Evolutionary conservation across 495 filamentous ascomycete genomes (phyloP).

Genomic region (Penicillium coprophilum): DNA sequence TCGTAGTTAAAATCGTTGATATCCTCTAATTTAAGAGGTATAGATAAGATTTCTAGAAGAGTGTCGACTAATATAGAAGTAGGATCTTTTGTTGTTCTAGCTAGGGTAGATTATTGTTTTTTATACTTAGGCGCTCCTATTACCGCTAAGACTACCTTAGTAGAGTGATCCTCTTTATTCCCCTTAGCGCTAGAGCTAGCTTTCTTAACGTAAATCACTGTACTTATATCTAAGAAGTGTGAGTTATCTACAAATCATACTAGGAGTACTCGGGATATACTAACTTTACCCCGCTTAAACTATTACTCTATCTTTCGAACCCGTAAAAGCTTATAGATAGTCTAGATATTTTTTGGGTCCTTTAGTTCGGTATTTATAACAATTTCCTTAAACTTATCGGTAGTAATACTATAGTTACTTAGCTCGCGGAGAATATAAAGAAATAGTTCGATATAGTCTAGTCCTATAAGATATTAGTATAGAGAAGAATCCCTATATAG

Average conservation of each 20-base stretch:
- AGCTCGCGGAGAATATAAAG: slow-evolving; percentile 45
- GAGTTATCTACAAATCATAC: background rate
- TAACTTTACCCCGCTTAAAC: slow-evolving; percentile 50
- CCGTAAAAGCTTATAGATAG: slow-evolving; percentile 52
- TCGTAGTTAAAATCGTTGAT: too few relatives aligned
- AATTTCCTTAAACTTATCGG: slow-evolving; percentile 43
- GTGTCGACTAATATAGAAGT: too few relatives aligned
- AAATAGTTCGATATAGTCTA: slow-evolving; percentile 41
- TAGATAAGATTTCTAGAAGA: too few relatives aligned
- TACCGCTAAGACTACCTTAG: too few relatives aligned
- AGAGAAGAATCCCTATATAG: background rate
- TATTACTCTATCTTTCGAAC: slow-evolving; percentile 54
- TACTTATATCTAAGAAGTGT: background rate
- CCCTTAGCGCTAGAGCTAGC: background rate
- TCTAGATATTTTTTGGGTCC: slow-evolving; percentile 32
- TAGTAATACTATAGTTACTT: slow-evolving; percentile 30
- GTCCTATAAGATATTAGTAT: slow-evolving; percentile 4
- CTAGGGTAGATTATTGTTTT: too few relatives aligned
- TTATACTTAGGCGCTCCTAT: too few relatives aligned
- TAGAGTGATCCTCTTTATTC: background rate
- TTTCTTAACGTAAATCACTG: background rate
- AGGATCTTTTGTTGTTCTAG: too few relatives aligned
- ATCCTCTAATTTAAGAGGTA: too few relatives aligned
- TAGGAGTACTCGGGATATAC: slow-evolving; percentile 9
- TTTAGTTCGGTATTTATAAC: slow-evolving; percentile 26